Conservation (phyloP, 129 eudicot species). For the Sambucus nigra region DNA sequence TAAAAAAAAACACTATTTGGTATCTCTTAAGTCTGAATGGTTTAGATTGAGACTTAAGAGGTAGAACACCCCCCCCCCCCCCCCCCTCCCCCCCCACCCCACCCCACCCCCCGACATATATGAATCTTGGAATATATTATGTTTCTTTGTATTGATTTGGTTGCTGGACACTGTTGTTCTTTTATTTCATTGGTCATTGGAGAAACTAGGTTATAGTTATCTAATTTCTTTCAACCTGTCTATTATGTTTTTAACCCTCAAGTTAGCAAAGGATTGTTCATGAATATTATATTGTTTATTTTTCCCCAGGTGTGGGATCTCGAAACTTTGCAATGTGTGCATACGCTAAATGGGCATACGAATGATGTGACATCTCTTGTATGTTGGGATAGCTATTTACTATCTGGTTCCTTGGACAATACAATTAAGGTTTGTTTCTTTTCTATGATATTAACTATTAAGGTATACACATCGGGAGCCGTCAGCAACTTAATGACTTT, state of each 20-base stretch:
- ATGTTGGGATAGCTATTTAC: slow-evolving; percentile 52
- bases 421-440: slow-evolving; percentile 33
- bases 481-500: not conserved
- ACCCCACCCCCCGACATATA: too few relatives aligned
- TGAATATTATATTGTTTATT: not conserved
- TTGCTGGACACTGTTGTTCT: not conserved
- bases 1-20: too few relatives aligned
- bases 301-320: slow-evolving; percentile 48
- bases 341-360: slow-evolving; percentile 38
- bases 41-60: too few relatives aligned
- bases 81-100: too few relatives aligned
- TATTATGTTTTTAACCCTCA: too few relatives aligned
- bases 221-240: not conserved
- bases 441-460: not conserved
- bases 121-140: too few relatives aligned
- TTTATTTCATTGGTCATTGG: too few relatives aligned
- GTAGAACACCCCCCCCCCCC: too few relatives aligned
- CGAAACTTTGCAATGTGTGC: slow-evolving; percentile 33
- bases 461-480: too few relatives aligned
- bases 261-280: too few relatives aligned
- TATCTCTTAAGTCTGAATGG: too few relatives aligned
- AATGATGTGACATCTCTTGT: slow-evolving; percentile 37
- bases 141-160: not conserved
- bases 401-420: slow-evolving; percentile 57
- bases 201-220: not conserved